Evolutionary conservation across 768 basidiomycete genomes (phyloP), one percentile per base, ranked within the genome.

Genomic region (Naematelia encephala): DNA sequence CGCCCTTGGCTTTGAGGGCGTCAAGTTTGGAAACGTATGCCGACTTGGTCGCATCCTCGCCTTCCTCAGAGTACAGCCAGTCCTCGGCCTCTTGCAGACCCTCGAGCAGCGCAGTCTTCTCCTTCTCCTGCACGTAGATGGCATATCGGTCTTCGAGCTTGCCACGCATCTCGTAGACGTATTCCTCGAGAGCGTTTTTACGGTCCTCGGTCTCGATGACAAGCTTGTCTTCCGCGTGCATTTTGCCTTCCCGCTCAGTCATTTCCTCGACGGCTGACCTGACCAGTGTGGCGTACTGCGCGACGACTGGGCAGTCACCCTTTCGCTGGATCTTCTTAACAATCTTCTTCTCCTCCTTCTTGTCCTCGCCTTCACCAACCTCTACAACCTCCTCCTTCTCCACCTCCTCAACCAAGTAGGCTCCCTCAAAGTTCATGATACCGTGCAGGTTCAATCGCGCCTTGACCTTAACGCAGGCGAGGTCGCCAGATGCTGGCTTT

Each of bases 151-250:
- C 89, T 34, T 97, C 93, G 60, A 99, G 84, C 81, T 96, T 94
- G 78, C 84, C 81, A 39, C 92, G 89, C 72, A 83, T 91, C 78
- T 98, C 94, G 80, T 97, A 97, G 58, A 98, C 88, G 81, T 94
- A 97, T 80, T 98, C 96, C 80, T 99, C 94, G 13, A 99, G 86
- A 3, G 93, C 92, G 75, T 99, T 99, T 81, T 97, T 99, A 78
- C 90, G 86, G 79, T 98, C 90, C 91, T 97, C 94, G 57, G 96
- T 99, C 76, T 99, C 96, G 81, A 86, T 84, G 53, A 99, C 94
- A 62, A 98, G 88, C 82, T 94, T 97, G 80, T 99, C 96, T 56
- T 84, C 80, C 26, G 88, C 83, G 76, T 87, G 84, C 91, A 99
- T 90, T 80, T 88, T 80, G 16, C 85, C 86, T 81, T 98, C 96